A percentile compares a stretch with the other conserved stretches of the same genome.
Evolutionary conservation across 116 monocot species (phyloP).

Genomic region (Papilionanthe hybrid): DNA sequence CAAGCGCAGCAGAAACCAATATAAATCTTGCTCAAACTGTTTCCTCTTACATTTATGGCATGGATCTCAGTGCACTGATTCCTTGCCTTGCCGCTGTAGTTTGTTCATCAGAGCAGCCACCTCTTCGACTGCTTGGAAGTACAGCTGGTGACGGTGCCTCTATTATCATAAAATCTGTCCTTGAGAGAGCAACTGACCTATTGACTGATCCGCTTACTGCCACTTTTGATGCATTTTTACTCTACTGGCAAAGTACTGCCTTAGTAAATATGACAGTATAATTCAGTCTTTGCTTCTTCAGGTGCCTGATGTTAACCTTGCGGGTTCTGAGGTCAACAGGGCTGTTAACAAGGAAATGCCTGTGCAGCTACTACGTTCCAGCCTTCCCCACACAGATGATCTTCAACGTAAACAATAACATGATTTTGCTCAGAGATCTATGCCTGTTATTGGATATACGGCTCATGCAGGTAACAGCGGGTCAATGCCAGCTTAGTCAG

Average conservation of each 20-base stretch:
- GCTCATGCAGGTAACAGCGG: conserved; percentile 23
- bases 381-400: conserved; percentile 83
- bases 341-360: conserved; percentile 83
- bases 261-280: conserved; percentile 69
- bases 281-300: conserved; percentile 36
- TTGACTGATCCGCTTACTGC: conserved; percentile 36
- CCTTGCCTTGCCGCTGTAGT: conserved; percentile 86
- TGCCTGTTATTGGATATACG: conserved; percentile 44
- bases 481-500: conserved; percentile 42
- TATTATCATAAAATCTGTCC: conserved; percentile 58
- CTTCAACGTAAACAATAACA: conserved; percentile 46
- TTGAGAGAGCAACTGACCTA: conserved; percentile 62
- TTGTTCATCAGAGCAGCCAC: conserved; percentile 83
- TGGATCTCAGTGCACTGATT: conserved; percentile 66
- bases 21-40: conserved; percentile 45
- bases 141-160: conserved; percentile 79
- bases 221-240: conserved; percentile 82
- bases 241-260: conserved; percentile 67
- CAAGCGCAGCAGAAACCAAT: conserved; percentile 50
- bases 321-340: conserved; percentile 42
- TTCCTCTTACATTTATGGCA: conserved; percentile 32
- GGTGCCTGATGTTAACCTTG: conserved; percentile 10
- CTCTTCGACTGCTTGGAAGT: conserved; percentile 74
- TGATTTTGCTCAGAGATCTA: conserved; percentile 75
- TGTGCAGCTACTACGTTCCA: conserved; percentile 66